Evolutionary conservation across 768 basidiomycete genomes (phyloP), one percentile per base, ranked within the genome.

Genomic region (Mycena rebaudengoi): DNA sequence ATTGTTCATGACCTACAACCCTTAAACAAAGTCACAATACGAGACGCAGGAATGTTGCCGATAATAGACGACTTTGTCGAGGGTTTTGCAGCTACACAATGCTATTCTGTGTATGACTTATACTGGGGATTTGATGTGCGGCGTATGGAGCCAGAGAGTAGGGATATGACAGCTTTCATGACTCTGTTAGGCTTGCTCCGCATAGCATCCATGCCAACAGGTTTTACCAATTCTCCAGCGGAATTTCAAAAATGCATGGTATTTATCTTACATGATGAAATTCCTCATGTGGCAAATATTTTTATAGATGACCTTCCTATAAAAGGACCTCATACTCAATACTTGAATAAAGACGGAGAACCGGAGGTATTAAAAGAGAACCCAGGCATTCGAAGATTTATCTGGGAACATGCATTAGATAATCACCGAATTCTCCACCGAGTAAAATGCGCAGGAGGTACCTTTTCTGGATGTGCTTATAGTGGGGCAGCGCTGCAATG

Each of bases 401-500:
- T n/a, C 5, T 82, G 75, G 70, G 75, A 82, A 49, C 75, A 80
- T 53, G 70, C 73, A 4, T 4, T 35, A 1, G 67, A 73, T 41
- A 41, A 78, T 20, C 71, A 81, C 37, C 41, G 70, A 0, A 64
- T 81, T 8, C 35, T 78, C 6, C 74, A 78, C 8, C 30, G 61
- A 0, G 54, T 78, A 2, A 67, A 75, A 28, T 69, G 74, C 28
- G 52, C 69, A 0, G 74, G 79, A 13, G 72, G 64, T 0, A 79
- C 74, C 0, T 69, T 83, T 4, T 78, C 76, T 0, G 75, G 72
- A n/a, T n/a, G n/a, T n/a, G n/a, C n/a, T n/a, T n/a, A n/a, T n/a
- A n/a, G n/a, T n/a, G n/a, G n/a, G n/a, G n/a, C n/a, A n/a, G n/a
- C n/a, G n/a, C n/a, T n/a, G n/a, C n/a, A n/a, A n/a, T n/a, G n/a